Conservation (phyloP, 192 early-diverging fungal species). For the Thamnidium elegans region DNA sequence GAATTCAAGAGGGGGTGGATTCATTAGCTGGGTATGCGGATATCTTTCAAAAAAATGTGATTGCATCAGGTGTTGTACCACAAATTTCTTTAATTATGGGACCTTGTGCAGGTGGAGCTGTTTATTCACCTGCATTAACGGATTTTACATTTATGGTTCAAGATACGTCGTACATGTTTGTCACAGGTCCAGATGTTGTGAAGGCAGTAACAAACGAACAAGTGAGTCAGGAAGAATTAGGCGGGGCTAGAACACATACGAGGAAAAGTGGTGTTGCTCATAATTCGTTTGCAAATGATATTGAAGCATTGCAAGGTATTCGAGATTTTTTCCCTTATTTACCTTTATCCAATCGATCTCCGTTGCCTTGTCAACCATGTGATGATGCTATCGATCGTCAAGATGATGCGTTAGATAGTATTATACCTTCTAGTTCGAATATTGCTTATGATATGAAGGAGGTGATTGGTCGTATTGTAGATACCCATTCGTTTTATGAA, state of each 20-base stretch:
- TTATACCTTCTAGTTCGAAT: constrained; percentile 88
- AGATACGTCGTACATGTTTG: constrained; percentile 93
- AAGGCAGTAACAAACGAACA: constrained; percentile 93
- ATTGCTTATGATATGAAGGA: constrained; percentile 95
- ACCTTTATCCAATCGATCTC: constrained; percentile 79
- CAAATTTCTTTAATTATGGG: constrained; percentile 98
- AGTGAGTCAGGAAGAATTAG: constrained; percentile 93
- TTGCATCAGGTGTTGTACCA: constrained; percentile 90
- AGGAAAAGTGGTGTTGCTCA: constrained; percentile 91
- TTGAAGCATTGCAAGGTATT: constrained; percentile 78
- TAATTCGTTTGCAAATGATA: constrained; percentile 89
- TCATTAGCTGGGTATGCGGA: constrained; percentile 95
- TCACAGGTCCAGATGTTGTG: constrained; percentile 96
- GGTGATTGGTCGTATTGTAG: constrained; percentile 71
- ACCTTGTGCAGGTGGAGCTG: constrained; percentile 95
- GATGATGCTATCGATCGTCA: constrained; percentile 64
- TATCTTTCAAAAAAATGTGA: constrained; percentile 93
- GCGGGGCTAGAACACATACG: constrained; percentile 88
- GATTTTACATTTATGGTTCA: constrained; percentile 98
- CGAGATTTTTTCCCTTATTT: constrained; percentile 87
- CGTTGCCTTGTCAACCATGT: constrained; percentile 59
- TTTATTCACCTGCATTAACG: constrained; percentile 95
- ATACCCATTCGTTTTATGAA: constrained; percentile 87
- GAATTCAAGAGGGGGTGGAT: constrained; percentile 98
- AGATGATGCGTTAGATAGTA: constrained; percentile 77